These are phyloP conservation scores for Rhazya stricta DNA, from an alignment of 257 asterid species.

Conservation along the genomic window DNA sequence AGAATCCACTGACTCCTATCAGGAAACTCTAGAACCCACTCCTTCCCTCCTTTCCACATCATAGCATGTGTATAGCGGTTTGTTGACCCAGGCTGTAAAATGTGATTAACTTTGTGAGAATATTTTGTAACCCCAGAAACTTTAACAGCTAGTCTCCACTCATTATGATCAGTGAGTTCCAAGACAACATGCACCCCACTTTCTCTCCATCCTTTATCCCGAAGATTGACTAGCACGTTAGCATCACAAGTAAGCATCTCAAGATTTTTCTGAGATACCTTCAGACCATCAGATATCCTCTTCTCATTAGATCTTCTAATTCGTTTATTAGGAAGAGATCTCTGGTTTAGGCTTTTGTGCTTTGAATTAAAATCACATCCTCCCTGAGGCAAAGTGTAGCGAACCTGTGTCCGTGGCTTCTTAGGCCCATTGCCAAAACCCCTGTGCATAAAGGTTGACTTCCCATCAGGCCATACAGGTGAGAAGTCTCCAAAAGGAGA, in stretches of 20 bases:
- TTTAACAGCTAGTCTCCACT: slow-evolving; percentile 77
- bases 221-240: slow-evolving; percentile 66
- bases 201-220: slow-evolving; percentile 94
- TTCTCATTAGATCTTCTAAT: slow-evolving; percentile 88
- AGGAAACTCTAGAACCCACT: slow-evolving; percentile 90
- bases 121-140: slow-evolving; percentile 68
- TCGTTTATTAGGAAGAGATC: slow-evolving; percentile 67
- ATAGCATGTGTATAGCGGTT: slow-evolving; percentile 93
- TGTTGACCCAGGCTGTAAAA: slow-evolving; percentile 84
- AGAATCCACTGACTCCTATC: slow-evolving; percentile 87
- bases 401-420: slow-evolving; percentile 91
- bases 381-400: slow-evolving; percentile 69
- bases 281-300: slow-evolving; percentile 53
- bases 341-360: slow-evolving; percentile 49
- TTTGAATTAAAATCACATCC: slow-evolving; percentile 46
- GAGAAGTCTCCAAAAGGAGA: slow-evolving; percentile 53
- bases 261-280: slow-evolving; percentile 47
- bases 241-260: slow-evolving; percentile 60
- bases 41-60: slow-evolving; percentile 99
- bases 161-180: slow-evolving; percentile 78
- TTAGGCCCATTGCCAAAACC: slow-evolving; percentile 80
- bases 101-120: slow-evolving; percentile 64
- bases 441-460: slow-evolving; percentile 35
- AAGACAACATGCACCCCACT: slow-evolving; percentile 62
- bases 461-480: slow-evolving; percentile 54